These are phyloP conservation scores for Bothriochloa decipiens DNA, from an alignment of 176 grass and related monocot species.

Conservation along the genomic window DNA sequence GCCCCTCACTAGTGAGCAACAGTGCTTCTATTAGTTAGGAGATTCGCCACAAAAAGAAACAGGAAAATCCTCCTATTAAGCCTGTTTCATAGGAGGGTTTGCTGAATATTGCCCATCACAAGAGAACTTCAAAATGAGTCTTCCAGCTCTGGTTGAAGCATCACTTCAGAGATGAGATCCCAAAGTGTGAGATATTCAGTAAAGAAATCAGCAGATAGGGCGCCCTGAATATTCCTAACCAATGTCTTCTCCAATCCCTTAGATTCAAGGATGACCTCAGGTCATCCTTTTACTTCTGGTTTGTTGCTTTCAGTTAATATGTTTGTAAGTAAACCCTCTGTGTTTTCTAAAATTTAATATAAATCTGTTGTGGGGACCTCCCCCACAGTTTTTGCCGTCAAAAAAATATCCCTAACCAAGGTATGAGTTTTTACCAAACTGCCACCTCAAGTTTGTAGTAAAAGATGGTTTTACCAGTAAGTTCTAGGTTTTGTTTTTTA, in stretches of 20 bases:
- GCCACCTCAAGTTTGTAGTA: neutral
- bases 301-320: too few relatives aligned
- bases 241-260: neutral
- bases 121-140: neutral
- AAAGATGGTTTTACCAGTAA: neutral
- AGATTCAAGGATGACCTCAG: too few relatives aligned
- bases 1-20: neutral
- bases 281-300: too few relatives aligned
- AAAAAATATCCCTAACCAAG: neutral
- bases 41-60: neutral
- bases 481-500: neutral
- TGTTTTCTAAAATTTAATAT: too few relatives aligned
- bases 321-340: too few relatives aligned
- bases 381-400: too few relatives aligned
- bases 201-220: neutral
- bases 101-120: too few relatives aligned
- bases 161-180: neutral
- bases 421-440: neutral
- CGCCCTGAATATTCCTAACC: neutral
- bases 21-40: neutral
- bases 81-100: too few relatives aligned
- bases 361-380: too few relatives aligned
- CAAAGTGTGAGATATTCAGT: neutral
- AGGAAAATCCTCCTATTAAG: too few relatives aligned
- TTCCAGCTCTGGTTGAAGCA: neutral